Evolutionary conservation across 1,139 yeast species (phyloP).

Genomic region (Hanseniaspora uvarum): DNA sequence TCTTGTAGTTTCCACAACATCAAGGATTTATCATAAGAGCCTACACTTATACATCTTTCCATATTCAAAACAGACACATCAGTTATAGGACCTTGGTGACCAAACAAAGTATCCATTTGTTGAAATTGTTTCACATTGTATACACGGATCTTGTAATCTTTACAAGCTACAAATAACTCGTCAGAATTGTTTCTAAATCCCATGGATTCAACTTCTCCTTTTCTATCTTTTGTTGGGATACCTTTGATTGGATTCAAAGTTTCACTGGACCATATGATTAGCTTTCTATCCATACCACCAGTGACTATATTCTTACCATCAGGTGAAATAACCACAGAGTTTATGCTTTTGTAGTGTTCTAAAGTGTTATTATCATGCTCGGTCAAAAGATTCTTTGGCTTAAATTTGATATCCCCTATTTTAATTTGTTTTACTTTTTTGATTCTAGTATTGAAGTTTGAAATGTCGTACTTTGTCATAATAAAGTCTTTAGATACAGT

Average conservation of each 20-base stretch:
- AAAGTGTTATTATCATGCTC: constrained; percentile 33
- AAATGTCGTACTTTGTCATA: constrained; percentile 67
- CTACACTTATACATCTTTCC: constrained; percentile 92
- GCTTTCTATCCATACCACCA: constrained; percentile 74
- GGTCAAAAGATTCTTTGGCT: constrained; percentile 36
- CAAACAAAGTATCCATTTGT: constrained; percentile 81
- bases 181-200: constrained; percentile 71
- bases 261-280: constrained; percentile 79
- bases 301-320: constrained; percentile 84
- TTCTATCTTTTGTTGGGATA: constrained; percentile 57
- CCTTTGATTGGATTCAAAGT: constrained; percentile 64
- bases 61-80: constrained; percentile 70
- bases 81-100: constrained; percentile 83
- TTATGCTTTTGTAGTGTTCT: constrained; percentile 69
- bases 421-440: constrained; percentile 51
- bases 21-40: constrained; percentile 87
- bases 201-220: constrained; percentile 62
- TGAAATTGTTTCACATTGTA: constrained; percentile 77
- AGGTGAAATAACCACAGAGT: constrained; percentile 72
- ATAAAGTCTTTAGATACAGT: constrained; percentile 77
- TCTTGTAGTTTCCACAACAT: constrained; percentile 95
- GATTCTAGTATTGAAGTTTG: constrained; percentile 44
- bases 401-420: constrained; percentile 49
- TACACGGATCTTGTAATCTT: constrained; percentile 81
- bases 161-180: constrained; percentile 85